Conservation (phyloP, 169 alveolate species). For the Eimeria nieschulzi region DNA sequence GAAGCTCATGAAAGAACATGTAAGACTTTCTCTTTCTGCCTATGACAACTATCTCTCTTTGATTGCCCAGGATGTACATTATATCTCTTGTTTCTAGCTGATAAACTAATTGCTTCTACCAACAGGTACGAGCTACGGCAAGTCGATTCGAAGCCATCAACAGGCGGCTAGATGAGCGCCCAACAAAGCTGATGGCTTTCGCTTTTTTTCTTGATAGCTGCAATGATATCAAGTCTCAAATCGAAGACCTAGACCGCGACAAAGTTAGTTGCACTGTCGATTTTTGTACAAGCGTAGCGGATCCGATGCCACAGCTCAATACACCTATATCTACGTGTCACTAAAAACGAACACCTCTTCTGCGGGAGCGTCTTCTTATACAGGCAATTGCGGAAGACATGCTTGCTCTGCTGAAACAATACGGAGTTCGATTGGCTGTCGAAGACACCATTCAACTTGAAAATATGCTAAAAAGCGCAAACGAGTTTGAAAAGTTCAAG, state of each 20-base stretch:
- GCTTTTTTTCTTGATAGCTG: conserved; percentile 63
- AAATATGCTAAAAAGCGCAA: conserved; percentile 50
- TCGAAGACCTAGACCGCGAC: conserved; percentile 61
- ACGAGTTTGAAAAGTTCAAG: conserved; percentile 66
- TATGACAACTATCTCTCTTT: too few relatives aligned
- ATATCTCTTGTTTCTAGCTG: too few relatives aligned
- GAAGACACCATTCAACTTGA: conserved; percentile 75
- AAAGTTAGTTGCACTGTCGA: conserved; percentile 22
- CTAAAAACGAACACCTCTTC: background rate
- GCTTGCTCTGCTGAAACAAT: conserved; percentile 69
- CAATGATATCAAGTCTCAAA: conserved; percentile 59
- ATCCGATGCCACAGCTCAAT: background rate
- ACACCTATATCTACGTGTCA: background rate
- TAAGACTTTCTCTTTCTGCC: background rate
- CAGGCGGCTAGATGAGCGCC: conserved; percentile 65
- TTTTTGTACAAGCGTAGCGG: background rate
- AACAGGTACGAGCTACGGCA: conserved; percentile 50
- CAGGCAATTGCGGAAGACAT: conserved; percentile 74
- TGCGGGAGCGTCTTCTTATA: background rate
- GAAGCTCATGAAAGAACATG: conserved; percentile 71
- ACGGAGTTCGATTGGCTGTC: conserved; percentile 71
- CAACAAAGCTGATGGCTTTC: conserved; percentile 59
- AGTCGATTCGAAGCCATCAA: conserved; percentile 59
- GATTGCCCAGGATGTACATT: too few relatives aligned
- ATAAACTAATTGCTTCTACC: background rate